These are phyloP conservation scores for Colletotrichum sp. DNA, from an alignment of 2,329 filamentous ascomycete species.

Conservation along the genomic window DNA sequence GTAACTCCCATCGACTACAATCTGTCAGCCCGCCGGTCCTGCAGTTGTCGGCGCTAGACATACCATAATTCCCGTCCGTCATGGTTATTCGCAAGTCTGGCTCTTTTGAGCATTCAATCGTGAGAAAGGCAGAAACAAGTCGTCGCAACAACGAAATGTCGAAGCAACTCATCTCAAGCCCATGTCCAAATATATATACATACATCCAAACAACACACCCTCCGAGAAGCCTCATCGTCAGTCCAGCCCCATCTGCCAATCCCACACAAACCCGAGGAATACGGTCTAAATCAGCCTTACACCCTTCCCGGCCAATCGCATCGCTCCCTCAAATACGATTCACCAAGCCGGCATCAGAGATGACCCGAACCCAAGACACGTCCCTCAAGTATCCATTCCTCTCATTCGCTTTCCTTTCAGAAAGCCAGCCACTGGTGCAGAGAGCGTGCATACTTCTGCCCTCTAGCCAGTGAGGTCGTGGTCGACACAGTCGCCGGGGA, in stretches of 20 bases:
- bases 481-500: not conserved
- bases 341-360: not conserved
- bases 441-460: not conserved
- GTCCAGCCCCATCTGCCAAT: not conserved
- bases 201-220: not conserved
- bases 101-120: not conserved
- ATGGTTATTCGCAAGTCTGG: constrained; percentile 17
- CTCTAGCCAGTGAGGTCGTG: not conserved
- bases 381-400: not conserved
- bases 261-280: constrained; percentile 22
- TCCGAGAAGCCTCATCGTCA: not conserved
- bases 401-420: not conserved
- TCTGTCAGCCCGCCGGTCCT: not conserved
- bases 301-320: not conserved
- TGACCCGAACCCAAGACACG: not conserved
- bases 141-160: not conserved
- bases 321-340: constrained; percentile 4
- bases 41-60: not conserved
- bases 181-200: not conserved
- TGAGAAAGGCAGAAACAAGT: not conserved
- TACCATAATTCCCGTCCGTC: constrained; percentile 37
- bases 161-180: not conserved
- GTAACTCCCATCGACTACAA: constrained; percentile 43
- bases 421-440: not conserved
- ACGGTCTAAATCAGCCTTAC: constrained; percentile 18